A percentile compares a stretch with the other conserved stretches of the same genome.
Evolutionary conservation across 1,139 yeast genomes (phyloP).

Genomic region (Diutina ranongensis): DNA sequence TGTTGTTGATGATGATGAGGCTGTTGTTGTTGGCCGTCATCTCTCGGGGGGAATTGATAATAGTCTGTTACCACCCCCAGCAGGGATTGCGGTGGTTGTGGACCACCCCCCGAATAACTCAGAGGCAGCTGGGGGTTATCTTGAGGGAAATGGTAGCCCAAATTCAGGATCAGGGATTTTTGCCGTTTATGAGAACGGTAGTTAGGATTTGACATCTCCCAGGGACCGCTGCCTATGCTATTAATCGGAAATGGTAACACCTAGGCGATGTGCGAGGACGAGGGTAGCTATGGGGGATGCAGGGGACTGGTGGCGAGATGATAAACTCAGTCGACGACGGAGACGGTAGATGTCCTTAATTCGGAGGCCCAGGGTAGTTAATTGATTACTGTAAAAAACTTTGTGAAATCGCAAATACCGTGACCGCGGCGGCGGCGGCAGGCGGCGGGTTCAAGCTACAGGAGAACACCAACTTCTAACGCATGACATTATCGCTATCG

Average conservation of each 20-base stretch:
- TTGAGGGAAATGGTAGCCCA: slow-evolving; percentile 19
- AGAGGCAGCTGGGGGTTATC: slow-evolving; percentile 2
- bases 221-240: too few species aligned
- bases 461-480: too few species aligned
- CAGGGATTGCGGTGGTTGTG: neutral
- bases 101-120: neutral
- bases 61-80: neutral
- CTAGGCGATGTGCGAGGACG: neutral
- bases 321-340: neutral
- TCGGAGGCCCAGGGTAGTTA: neutral
- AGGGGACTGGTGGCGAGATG: neutral
- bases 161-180: slow-evolving; percentile 28
- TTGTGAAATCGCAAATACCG: neutral
- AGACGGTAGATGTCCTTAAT: too few species aligned
- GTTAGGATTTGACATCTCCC: slow-evolving; percentile 3
- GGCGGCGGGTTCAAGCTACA: neutral
- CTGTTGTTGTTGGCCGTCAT: neutral
- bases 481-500: too few species aligned
- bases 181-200: slow-evolving; percentile 24
- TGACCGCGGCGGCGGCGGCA: neutral
- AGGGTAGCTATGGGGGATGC: neutral
- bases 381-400: neutral
- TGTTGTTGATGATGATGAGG: neutral
- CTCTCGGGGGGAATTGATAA: neutral
- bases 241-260: neutral